A percentile compares a stretch with the other conserved stretches of the same genome.
Evolutionary conservation across 2,329 filamentous ascomycete species (phyloP).

Genomic region (Balansia obtecta): DNA sequence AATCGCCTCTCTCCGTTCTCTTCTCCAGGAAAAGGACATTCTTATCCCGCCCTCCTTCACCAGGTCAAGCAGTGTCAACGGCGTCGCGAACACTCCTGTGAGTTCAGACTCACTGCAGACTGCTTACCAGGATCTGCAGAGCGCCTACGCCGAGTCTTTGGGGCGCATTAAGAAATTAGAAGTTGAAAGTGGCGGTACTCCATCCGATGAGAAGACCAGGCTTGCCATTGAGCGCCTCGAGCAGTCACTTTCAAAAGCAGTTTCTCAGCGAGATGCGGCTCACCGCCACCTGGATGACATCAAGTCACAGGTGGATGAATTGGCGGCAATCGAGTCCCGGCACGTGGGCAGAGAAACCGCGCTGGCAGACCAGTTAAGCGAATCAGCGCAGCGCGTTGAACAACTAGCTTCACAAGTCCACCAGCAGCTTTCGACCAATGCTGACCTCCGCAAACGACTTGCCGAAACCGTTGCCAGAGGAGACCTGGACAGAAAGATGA

Average conservation of each 20-base stretch:
- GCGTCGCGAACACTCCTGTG: constrained; percentile 27
- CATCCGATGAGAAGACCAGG: constrained; percentile 44
- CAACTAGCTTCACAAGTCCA: constrained; percentile 68
- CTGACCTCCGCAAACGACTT: constrained; percentile 61
- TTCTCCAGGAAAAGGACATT: constrained; percentile 77
- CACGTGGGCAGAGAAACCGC: constrained; percentile 48
- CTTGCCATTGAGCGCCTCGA: constrained; percentile 54
- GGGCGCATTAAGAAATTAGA: constrained; percentile 55
- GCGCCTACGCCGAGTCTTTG: constrained; percentile 54
- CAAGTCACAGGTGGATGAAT: constrained; percentile 44
- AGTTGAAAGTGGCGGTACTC: constrained; percentile 23
- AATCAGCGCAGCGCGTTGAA: constrained; percentile 67
- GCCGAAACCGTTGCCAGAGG: constrained; percentile 70
- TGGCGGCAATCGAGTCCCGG: constrained; percentile 43
- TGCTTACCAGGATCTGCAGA: constrained; percentile 64
- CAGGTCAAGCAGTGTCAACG: constrained; percentile 26
- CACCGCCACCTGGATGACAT: constrained; percentile 51
- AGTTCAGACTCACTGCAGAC: constrained; percentile 61
- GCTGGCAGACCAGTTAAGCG: constrained; percentile 56
- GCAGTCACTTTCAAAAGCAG: constrained; percentile 53
- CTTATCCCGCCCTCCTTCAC: constrained; percentile 50
- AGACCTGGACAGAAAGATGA: constrained; percentile 70
- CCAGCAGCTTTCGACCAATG: constrained; percentile 68
- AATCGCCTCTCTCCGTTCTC: constrained; percentile 64
- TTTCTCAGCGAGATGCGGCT: constrained; percentile 62